Base-by-base conservation (phyloP, 257 asterid genomes). In the Solanum clarkiae region DNA sequence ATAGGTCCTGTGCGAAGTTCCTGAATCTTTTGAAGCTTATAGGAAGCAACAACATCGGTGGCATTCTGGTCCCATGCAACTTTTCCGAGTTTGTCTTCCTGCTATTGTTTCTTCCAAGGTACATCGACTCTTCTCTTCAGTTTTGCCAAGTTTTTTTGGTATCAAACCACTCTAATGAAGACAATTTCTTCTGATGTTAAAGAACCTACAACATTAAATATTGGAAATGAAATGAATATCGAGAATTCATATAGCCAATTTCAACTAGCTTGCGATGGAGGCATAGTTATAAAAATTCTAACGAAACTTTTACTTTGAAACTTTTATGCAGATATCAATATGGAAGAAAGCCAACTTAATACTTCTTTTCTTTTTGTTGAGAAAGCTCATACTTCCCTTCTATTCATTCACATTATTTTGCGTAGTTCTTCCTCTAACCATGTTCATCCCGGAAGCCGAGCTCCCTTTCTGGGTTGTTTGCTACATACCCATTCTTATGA, bases 21-120 rank as follows among this genome's bases (percentile, higher is more conserved):
- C 97, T 0, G 95, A 93, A 86, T 92, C 95, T 15, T 93, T 91
- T 66, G 97, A 93, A 86, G 95, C 97, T 49, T 93, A 93, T 54
- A 71, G 97, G 80, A 93, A 93, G 89, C 97, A 93, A 45, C 97
- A 93, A 86, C 95, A 93, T 66, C 74, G 97, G 66, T 93, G 97
- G 97, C 97, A 93, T 86, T 93, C 97, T 0, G 97, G 97, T 26
- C 97, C 95, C 3, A 93, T 92, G 97, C 97, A 93, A 89, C 95
- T 93, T 42, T 92, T 93, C 83, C 91, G 95, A 44, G 85, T 93
- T 5, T 93, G 97, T 89, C 90, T 93, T 81, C 95, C 94, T 1
- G 91, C 90, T 80, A 90, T 92, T 15, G 56, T 92, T 68, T 85
- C 86, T 86, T 92, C 97, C 4, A 92, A 93, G 97, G 97, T 93